Conservation (phyloP, 1,284 basidiomycete species). For the Ganoderma lucidum region DNA sequence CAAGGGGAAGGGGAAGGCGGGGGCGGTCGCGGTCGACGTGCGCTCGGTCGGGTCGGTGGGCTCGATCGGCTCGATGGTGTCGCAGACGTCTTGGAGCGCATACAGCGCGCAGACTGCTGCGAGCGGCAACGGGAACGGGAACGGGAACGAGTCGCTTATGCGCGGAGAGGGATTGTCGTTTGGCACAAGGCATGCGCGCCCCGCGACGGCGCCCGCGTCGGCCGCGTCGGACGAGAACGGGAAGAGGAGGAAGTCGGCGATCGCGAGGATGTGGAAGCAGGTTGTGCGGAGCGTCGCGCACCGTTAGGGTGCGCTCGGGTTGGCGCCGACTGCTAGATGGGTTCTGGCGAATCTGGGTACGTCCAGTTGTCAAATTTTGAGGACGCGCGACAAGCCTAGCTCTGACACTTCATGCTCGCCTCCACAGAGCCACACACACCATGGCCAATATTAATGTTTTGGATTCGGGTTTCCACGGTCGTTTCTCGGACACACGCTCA, state of each 20-base stretch:
- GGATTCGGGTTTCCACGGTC: background rate
- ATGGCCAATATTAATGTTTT: background rate
- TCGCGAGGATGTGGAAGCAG: conserved; percentile 31
- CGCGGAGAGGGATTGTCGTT: background rate
- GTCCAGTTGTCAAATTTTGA: background rate
- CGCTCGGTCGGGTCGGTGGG: background rate
- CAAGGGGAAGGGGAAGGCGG: background rate
- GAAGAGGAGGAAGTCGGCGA: conserved; percentile 19
- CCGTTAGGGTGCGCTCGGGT: conserved; percentile 9
- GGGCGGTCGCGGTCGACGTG: conserved; percentile 12
- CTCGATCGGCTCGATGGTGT: conserved; percentile 9
- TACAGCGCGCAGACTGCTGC: conserved; percentile 4
- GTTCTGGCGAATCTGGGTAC: background rate
- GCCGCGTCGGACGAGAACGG: background rate
- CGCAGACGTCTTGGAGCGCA: conserved; percentile 6
- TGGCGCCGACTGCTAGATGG: background rate
- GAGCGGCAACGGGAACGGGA: background rate
- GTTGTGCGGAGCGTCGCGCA: conserved; percentile 31
- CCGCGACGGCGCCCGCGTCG: conserved; percentile 18
- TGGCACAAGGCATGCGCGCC: conserved; percentile 12
- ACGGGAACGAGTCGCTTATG: background rate
- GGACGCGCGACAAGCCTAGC: background rate
- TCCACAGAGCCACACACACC: background rate
- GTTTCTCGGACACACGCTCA: conserved; percentile 3
- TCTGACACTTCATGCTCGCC: background rate